Conservation (phyloP, 225 moss, liverwort and hornwort genomes). For the Pleurozium schreberi region DNA sequence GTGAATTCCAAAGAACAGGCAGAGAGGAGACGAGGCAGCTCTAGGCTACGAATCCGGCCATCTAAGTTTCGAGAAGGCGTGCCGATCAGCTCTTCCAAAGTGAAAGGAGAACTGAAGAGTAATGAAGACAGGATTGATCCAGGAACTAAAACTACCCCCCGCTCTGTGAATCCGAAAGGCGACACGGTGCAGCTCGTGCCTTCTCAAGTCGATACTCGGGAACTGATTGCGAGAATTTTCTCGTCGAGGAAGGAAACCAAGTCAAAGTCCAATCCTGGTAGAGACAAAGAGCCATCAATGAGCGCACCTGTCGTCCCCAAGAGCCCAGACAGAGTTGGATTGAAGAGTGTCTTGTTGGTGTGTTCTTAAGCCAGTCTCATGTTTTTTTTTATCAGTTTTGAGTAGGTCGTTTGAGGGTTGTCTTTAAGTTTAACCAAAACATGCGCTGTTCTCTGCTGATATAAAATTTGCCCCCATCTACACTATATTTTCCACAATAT, state of each 20-base stretch:
- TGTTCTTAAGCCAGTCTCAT: not conserved
- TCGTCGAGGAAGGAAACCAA: slow-evolving; percentile 18
- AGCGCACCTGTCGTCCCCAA: not conserved
- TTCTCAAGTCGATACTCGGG: slow-evolving; percentile 18
- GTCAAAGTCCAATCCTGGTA: not conserved
- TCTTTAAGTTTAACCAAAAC: not conserved
- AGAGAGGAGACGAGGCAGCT: slow-evolving; percentile 33
- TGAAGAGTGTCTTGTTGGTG: slow-evolving; percentile 31
- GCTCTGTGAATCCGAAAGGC: not conserved
- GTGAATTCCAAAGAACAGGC: slow-evolving; percentile 12
- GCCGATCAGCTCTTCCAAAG: slow-evolving; percentile 21
- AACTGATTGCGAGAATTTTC: slow-evolving; percentile 12
- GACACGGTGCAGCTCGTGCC: slow-evolving; percentile 11
- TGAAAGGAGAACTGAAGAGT: slow-evolving; percentile 23
- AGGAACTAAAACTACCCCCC: not conserved
- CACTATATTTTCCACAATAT: not conserved
- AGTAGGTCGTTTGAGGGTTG: not conserved
- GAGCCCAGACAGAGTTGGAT: slow-evolving; percentile 6
- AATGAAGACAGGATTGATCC: not conserved
- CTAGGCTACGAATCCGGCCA: slow-evolving; percentile 28
- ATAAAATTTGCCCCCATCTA: not conserved
- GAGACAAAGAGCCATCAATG: slow-evolving; percentile 9
- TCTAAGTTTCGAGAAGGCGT: slow-evolving; percentile 40
- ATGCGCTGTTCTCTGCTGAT: not conserved
- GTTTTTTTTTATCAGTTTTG: not conserved